Evolutionary conservation across 805 yeast genomes (phyloP).

Genomic region (Suhomyces faveliae): DNA sequence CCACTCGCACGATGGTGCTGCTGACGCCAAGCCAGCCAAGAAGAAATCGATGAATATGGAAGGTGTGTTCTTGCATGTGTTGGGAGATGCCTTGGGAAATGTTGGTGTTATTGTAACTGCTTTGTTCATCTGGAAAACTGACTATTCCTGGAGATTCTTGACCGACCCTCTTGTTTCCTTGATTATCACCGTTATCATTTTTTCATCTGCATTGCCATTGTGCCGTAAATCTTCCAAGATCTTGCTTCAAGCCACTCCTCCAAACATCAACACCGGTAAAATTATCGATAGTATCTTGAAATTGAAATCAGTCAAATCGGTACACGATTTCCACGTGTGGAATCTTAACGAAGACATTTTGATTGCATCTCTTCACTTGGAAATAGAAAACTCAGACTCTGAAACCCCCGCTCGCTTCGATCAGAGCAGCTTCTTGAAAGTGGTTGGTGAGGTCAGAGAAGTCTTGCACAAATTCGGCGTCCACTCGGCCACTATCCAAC

Average conservation of each 20-base stretch:
- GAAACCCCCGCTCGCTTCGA: slow-evolving; percentile 48
- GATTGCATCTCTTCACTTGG: slow-evolving; percentile 88
- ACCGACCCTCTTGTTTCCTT: slow-evolving; percentile 85
- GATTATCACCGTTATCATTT: slow-evolving; percentile 81
- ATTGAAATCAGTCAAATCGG: slow-evolving; percentile 72
- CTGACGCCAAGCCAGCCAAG: slow-evolving; percentile 11
- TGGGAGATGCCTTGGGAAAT: slow-evolving; percentile 96
- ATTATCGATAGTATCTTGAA: slow-evolving; percentile 67
- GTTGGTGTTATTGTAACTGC: slow-evolving; percentile 91
- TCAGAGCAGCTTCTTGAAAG: slow-evolving; percentile 49
- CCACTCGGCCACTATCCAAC: slow-evolving; percentile 94
- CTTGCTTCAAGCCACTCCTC: slow-evolving; percentile 89
- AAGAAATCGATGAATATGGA: slow-evolving; percentile 88
- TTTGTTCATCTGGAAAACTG: slow-evolving; percentile 88
- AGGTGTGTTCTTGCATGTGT: slow-evolving; percentile 91
- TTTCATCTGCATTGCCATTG: slow-evolving; percentile 87
- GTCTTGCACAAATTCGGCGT: slow-evolving; percentile 82
- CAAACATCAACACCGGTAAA: slow-evolving; percentile 70
- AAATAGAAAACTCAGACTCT: slow-evolving; percentile 39
- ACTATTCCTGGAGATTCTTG: slow-evolving; percentile 82
- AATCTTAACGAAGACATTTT: slow-evolving; percentile 82
- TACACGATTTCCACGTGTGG: slow-evolving; percentile 97
- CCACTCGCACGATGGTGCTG: slow-evolving; percentile 13
- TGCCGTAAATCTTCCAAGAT: slow-evolving; percentile 85
- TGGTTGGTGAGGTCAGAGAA: slow-evolving; percentile 73